Percentiles rank a stretch among this genome's conserved stretches.
Conservation (phyloP, 1,139 yeast genomes). For the Chernovozyma aurita region DNA sequence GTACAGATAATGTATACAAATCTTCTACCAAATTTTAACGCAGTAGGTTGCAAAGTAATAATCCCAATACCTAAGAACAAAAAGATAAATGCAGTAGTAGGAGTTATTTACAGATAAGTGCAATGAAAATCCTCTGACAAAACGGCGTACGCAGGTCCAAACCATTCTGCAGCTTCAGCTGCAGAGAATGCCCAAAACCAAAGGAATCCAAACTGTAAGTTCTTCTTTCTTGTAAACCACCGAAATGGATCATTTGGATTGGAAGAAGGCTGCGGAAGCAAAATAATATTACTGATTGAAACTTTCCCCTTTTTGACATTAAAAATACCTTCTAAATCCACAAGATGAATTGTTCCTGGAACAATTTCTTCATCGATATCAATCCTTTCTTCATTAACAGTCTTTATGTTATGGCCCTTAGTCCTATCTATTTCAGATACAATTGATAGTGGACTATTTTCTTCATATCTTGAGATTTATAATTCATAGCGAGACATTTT, state of each 20-base stretch:
- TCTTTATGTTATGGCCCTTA: no score
- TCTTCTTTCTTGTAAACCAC: slow-evolving; percentile 31
- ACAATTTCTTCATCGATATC: slow-evolving; percentile 41
- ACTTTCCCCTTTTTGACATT: slow-evolving; percentile 25
- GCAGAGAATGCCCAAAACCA: slow-evolving; percentile 36
- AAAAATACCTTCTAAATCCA: slow-evolving; percentile 41
- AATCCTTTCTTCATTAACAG: no score
- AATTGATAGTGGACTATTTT: no score
- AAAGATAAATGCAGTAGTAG: slow-evolving; percentile 29
- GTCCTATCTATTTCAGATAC: no score
- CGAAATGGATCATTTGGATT: slow-evolving; percentile 38
- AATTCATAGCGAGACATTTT: no score
- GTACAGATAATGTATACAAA: slow-evolving; percentile 33
- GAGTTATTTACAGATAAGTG: slow-evolving; percentile 23
- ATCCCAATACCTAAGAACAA: slow-evolving; percentile 37
- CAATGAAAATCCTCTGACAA: slow-evolving; percentile 31
- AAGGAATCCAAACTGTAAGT: slow-evolving; percentile 28
- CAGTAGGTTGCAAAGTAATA: slow-evolving; percentile 36
- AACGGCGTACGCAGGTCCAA: slow-evolving; percentile 36
- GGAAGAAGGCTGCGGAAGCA: slow-evolving; percentile 34
- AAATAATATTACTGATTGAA: slow-evolving; percentile 21
- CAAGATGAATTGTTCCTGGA: slow-evolving; percentile 61
- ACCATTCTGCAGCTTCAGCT: slow-evolving; percentile 37
- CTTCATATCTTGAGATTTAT: no score
- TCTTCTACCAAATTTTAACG: slow-evolving; percentile 36